A percentile compares a stretch with the other conserved stretches of the same genome.
phyloP scores from a whole-genome alignment of 176 grass and related monocot species.

The Olyra latifolia region DNA sequence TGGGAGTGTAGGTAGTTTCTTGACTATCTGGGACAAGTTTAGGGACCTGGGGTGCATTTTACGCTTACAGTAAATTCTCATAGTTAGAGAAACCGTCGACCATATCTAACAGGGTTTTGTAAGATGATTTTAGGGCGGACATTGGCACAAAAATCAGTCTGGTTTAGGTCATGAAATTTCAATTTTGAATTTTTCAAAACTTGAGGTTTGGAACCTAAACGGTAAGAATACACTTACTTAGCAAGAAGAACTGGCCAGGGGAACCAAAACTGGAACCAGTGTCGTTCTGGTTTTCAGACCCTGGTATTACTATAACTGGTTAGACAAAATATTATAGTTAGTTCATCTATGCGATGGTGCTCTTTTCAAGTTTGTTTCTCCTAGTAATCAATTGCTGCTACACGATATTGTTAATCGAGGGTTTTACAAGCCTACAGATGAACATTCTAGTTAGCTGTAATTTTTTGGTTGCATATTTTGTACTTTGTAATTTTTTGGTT shows the following conservation, averaged over 20 bases:
- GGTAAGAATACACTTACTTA: not conserved
- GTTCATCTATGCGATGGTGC: conserved; percentile 17
- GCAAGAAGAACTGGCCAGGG: not conserved
- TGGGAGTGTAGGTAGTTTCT: not conserved
- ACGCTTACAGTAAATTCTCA: not conserved
- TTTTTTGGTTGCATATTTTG: not conserved
- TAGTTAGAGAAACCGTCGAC: not conserved
- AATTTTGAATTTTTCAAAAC: not conserved
- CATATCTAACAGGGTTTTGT: not conserved
- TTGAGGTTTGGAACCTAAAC: not conserved
- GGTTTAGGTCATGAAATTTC: not conserved
- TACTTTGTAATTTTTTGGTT: conserved; percentile 4
- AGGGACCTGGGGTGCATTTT: no score
- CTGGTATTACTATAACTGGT: not conserved
- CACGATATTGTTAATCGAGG: not conserved
- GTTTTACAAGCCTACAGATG: conserved; percentile 3
- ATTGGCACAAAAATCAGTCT: not conserved
- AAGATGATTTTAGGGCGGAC: not conserved
- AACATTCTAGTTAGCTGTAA: not conserved
- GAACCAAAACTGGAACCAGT: not conserved
- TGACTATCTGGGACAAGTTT: not conserved
- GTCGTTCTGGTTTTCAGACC: not conserved
- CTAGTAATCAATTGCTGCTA: not conserved
- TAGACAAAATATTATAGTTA: conserved; percentile 8
- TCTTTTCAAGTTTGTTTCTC: conserved; percentile 24